A percentile compares a stretch with the other conserved stretches of the same genome.
phyloP scores from a whole-genome alignment of 2,329 filamentous ascomycete species.

The Stagonosporopsis cucurbitacearum region DNA sequence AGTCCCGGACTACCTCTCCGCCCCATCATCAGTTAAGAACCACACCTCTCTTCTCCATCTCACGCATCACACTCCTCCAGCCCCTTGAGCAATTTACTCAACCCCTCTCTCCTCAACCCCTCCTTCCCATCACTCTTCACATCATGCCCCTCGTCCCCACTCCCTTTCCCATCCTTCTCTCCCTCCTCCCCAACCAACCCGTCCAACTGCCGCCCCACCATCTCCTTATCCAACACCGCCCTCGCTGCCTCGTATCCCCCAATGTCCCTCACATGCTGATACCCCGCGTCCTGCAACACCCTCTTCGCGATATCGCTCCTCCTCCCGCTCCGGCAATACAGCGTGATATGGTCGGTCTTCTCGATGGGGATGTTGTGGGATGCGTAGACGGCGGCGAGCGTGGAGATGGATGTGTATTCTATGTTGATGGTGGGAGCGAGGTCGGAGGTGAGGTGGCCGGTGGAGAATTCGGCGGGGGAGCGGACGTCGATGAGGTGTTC shows the following conservation, averaged over 20 bases:
- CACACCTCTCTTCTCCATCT: background rate
- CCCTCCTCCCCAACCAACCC: constrained; percentile 1
- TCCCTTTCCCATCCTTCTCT: background rate
- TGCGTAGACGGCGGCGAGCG: constrained; percentile 33
- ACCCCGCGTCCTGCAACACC: constrained; percentile 40
- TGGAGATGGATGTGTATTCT: constrained; percentile 45
- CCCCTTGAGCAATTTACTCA: constrained; percentile 34
- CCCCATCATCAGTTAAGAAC: background rate
- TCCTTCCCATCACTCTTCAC: constrained; percentile 3
- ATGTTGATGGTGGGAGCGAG: constrained; percentile 45
- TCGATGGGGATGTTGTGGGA: constrained; percentile 23
- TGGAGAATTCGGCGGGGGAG: constrained; percentile 44
- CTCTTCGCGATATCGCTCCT: constrained; percentile 43
- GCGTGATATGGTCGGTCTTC: constrained; percentile 42
- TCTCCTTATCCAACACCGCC: constrained; percentile 38
- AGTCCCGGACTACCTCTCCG: background rate
- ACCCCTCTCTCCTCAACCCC: constrained; percentile 23
- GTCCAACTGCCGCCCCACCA: constrained; percentile 26
- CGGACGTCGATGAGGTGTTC: constrained; percentile 47
- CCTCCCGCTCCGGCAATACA: constrained; percentile 48
- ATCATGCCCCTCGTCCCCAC: background rate
- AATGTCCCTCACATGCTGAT: constrained; percentile 42
- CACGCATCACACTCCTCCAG: constrained; percentile 27
- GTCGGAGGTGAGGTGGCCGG: constrained; percentile 37
- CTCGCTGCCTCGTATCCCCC: constrained; percentile 46